Evolutionary conservation across 192 early-diverging fungal genomes (phyloP).

Genomic region (Chytriomyces sp.): DNA sequence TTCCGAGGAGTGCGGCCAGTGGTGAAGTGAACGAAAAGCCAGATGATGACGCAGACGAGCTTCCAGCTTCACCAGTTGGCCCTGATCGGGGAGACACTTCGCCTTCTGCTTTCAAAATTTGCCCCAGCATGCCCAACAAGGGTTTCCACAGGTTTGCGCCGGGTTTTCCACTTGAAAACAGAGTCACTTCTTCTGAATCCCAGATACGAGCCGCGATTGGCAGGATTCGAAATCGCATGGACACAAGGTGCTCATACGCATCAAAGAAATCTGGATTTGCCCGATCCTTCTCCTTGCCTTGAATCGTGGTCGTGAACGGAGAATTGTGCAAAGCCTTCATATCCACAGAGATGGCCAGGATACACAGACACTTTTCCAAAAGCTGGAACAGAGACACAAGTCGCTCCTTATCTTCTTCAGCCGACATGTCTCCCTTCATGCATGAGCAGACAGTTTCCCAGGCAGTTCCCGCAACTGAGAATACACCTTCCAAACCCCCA

Average conservation of each 20-base stretch:
- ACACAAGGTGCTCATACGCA: constrained; percentile 69
- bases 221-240: constrained; percentile 65
- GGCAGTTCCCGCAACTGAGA: constrained; percentile 48
- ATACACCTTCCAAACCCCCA: constrained; percentile 59
- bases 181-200: constrained; percentile 63
- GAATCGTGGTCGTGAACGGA: constrained; percentile 62
- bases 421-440: background rate
- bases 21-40: background rate
- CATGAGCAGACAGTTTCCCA: constrained; percentile 46
- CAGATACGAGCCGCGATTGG: constrained; percentile 69
- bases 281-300: constrained; percentile 61
- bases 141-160: constrained; percentile 62
- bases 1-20: constrained; percentile 21
- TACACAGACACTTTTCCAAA: constrained; percentile 62
- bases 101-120: constrained; percentile 76
- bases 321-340: constrained; percentile 76
- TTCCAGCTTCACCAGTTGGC: background rate
- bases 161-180: constrained; percentile 41
- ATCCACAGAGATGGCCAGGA: constrained; percentile 74
- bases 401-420: constrained; percentile 47
- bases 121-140: constrained; percentile 61
- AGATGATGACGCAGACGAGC: background rate
- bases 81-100: constrained; percentile 52
- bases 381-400: constrained; percentile 49
- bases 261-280: constrained; percentile 66